Evolutionary conservation across 192 early-diverging fungal genomes (phyloP).

Genomic region (Gryganskiella cystojenkinii): DNA sequence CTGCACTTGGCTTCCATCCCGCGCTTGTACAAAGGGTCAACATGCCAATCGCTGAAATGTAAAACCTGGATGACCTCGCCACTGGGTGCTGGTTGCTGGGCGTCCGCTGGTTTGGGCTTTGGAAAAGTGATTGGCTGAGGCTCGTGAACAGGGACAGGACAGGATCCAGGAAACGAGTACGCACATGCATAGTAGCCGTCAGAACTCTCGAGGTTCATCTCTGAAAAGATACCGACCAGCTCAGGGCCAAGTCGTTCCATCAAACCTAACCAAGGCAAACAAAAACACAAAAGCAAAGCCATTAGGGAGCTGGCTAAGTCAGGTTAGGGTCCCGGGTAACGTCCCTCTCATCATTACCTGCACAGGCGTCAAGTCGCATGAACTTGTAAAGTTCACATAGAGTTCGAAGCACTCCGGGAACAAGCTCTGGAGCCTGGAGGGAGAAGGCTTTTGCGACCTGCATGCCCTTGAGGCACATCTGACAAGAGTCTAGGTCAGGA

Average conservation of each 20-base stretch:
- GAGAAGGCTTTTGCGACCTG: constrained; percentile 29
- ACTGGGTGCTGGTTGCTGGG: constrained; percentile 27
- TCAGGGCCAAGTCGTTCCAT: constrained; percentile 33
- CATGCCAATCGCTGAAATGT: constrained; percentile 68
- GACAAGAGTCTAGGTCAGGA: constrained; percentile 33
- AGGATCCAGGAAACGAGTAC: constrained; percentile 40
- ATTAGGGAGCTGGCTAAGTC: no score
- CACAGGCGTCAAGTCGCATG: constrained; percentile 34
- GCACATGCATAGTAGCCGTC: constrained; percentile 52
- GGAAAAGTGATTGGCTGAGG: constrained; percentile 52
- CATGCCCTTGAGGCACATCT: constrained; percentile 43
- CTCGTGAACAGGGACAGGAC: constrained; percentile 32
- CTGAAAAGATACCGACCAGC: constrained; percentile 30
- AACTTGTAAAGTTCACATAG: constrained; percentile 26
- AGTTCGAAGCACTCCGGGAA: constrained; percentile 28
- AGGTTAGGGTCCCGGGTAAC: no score
- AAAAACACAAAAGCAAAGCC: no score
- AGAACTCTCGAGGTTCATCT: constrained; percentile 32
- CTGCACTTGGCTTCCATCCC: constrained; percentile 61
- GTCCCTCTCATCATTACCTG: constrained; percentile 11
- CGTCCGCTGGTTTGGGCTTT: constrained; percentile 55
- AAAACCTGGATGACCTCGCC: constrained; percentile 56
- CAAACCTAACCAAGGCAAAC: constrained; percentile 10
- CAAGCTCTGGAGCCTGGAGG: constrained; percentile 27
- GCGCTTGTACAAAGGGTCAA: constrained; percentile 57